These are phyloP conservation scores for Candida ficus DNA, from an alignment of 805 yeast species.

Conservation along the genomic window DNA sequence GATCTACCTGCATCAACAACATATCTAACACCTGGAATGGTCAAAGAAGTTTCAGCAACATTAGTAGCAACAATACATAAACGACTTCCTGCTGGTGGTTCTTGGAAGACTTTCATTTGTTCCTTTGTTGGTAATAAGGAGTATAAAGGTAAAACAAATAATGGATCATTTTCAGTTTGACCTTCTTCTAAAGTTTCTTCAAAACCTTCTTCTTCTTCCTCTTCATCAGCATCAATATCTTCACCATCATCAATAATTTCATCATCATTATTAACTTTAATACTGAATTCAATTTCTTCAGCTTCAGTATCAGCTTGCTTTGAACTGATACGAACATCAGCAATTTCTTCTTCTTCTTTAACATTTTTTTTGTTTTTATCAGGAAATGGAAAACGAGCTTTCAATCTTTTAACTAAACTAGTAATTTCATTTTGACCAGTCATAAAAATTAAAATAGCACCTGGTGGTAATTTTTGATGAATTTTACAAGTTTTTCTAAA, in stretches of 20 bases:
- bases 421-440: slow-evolving; percentile 94
- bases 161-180: slow-evolving; percentile 69
- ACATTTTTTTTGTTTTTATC: slow-evolving; percentile 22
- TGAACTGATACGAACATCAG: slow-evolving; percentile 46
- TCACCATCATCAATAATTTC: slow-evolving; percentile 33
- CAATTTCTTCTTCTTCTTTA: slow-evolving; percentile 27
- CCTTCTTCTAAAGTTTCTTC: slow-evolving; percentile 69
- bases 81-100: slow-evolving; percentile 81
- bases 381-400: slow-evolving; percentile 61
- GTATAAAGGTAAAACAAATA: slow-evolving; percentile 87
- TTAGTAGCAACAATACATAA: slow-evolving; percentile 93
- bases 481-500: slow-evolving; percentile 81
- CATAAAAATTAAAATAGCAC: slow-evolving; percentile 85
- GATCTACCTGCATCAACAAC: slow-evolving; percentile 95
- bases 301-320: slow-evolving; percentile 71
- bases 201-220: slow-evolving; percentile 51
- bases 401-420: slow-evolving; percentile 63
- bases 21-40: slow-evolving; percentile 92
- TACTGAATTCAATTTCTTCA: slow-evolving; percentile 81
- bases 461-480: slow-evolving; percentile 82
- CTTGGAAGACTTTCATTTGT: slow-evolving; percentile 87
- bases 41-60: slow-evolving; percentile 95
- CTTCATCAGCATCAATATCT: slow-evolving; percentile 34
- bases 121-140: slow-evolving; percentile 91
- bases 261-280: slow-evolving; percentile 31